Conservation (phyloP, 495 filamentous ascomycete species). For the Oleoguttula mirabilis region DNA sequence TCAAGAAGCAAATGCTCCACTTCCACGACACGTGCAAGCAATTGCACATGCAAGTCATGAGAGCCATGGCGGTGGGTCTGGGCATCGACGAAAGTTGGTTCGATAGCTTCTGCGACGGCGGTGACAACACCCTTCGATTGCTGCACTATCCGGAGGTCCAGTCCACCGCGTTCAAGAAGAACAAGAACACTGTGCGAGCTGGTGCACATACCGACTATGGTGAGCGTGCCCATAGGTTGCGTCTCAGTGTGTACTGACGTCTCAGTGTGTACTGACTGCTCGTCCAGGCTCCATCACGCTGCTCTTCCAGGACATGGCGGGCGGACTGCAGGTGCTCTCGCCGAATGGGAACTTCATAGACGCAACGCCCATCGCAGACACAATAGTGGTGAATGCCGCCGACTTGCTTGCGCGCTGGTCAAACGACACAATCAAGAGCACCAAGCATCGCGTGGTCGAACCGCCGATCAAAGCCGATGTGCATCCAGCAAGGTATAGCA, state of each 20-base stretch:
- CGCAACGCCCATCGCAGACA: conserved; percentile 68
- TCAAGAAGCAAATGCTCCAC: conserved; percentile 56
- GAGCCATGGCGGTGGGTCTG: conserved; percentile 76
- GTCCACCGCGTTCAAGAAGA: conserved; percentile 51
- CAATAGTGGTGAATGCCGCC: conserved; percentile 84
- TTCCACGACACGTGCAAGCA: conserved; percentile 65
- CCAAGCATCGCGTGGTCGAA: conserved; percentile 80
- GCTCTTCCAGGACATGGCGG: conserved; percentile 75
- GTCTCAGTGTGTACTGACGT: no score
- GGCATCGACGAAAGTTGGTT: conserved; percentile 63
- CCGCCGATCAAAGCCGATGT: conserved; percentile 42
- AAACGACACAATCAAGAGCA: conserved; percentile 80
- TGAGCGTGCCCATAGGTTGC: conserved; percentile 9
- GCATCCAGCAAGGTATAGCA: conserved; percentile 55
- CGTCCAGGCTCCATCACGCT: conserved; percentile 56
- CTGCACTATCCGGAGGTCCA: conserved; percentile 73
- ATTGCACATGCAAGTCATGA: conserved; percentile 71
- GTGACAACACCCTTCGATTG: conserved; percentile 79
- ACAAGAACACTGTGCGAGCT: conserved; percentile 60
- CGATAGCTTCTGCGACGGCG: conserved; percentile 55
- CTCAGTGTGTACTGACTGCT: conserved; percentile 6
- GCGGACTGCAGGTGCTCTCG: conserved; percentile 73
- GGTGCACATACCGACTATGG: conserved; percentile 84
- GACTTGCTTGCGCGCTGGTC: conserved; percentile 75
- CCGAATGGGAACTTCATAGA: conserved; percentile 70